These are phyloP conservation scores for Apiotrichum gracile DNA, from an alignment of 1,284 basidiomycete species.

Conservation along the genomic window DNA sequence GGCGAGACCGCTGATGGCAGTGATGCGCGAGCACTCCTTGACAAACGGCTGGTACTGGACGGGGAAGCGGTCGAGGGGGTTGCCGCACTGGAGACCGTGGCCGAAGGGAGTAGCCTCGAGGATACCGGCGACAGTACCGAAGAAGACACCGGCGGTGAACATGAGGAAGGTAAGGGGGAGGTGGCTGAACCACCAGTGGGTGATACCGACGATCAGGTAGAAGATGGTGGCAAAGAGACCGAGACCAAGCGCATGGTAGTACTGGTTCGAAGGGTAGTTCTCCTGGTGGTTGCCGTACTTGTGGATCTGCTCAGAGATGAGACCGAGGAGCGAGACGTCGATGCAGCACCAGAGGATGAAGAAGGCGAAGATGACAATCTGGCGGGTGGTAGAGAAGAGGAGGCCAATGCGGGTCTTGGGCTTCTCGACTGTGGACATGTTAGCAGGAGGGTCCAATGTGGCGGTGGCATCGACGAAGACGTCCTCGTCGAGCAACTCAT, in stretches of 20 bases:
- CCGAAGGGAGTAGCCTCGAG: conserved; percentile 37
- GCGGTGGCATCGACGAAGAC: background rate
- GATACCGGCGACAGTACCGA: conserved; percentile 36
- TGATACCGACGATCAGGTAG: conserved; percentile 27
- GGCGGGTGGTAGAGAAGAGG: conserved; percentile 22
- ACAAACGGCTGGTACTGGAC: conserved; percentile 24
- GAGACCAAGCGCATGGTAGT: conserved; percentile 32
- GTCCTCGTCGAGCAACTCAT: background rate
- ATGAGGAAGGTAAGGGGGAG: conserved; percentile 20
- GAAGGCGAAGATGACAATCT: conserved; percentile 50
- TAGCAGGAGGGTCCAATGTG: background rate
- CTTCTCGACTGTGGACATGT: background rate
- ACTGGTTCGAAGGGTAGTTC: conserved; percentile 25
- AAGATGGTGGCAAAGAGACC: conserved; percentile 34
- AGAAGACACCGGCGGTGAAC: conserved; percentile 20
- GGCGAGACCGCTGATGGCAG: conserved; percentile 32
- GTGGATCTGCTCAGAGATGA: conserved; percentile 38
- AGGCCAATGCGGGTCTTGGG: conserved; percentile 5
- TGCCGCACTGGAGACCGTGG: conserved; percentile 36
- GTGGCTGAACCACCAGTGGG: conserved; percentile 30
- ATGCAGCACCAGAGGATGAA: conserved; percentile 54
- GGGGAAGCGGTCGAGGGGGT: conserved; percentile 25
- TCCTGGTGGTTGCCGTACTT: conserved; percentile 23
- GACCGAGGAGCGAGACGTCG: conserved; percentile 47
- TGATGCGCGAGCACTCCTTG: conserved; percentile 27